Base-by-base conservation (phyloP, 2,329 filamentous ascomycete genomes). In the Zymoseptoria passerinii region DNA sequence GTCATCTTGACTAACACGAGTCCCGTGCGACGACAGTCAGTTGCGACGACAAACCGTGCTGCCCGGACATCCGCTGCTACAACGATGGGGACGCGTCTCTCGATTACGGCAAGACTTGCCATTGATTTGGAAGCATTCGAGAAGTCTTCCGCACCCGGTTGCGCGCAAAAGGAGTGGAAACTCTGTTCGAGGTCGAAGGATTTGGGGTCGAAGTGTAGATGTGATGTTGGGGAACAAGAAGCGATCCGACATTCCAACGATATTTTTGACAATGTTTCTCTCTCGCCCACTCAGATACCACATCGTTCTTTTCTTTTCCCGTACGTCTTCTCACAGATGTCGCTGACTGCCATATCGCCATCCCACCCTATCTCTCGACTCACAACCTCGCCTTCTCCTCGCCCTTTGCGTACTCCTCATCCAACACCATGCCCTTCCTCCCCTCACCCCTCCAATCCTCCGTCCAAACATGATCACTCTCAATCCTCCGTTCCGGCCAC, bases 401-500 rank as follows among this genome's bases (percentile, higher is more conserved):
- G 4, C 23, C 51, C 54, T 58, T 63, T 63, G 61, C 67, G 56
- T 73, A 58, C 75, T 59, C 74, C 58, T 67, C 72, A 13, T 69
- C 69, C 49, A 75, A 64, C 55, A 69, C 69, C 59, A 68, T 72
- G 3, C 67, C 72, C 61, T 68, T 73, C 19, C 65, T 54, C 28
- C 74, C 67, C 52, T 63, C 65, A n/a, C 74, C 67, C 50, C 73
- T 60, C 67, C 73, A 73, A 66, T 75, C 72, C 64, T 68, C 65
- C 50, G 68, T 74, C 71, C 73, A 73, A 48, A 74, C 63, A 54
- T 63, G 61, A 62, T 72, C 71, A 3, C 67, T 68, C 9, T 66
- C 61, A 19, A 60, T 63, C 50, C 72, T 75, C 62, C 75, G 70
- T 61, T 65, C 61, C 8, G 77, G 76, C 66, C 81, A 80, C 56